phyloP scores from a whole-genome alignment of 176 grass and related monocot genomes.

The Oryza glaberrima region DNA sequence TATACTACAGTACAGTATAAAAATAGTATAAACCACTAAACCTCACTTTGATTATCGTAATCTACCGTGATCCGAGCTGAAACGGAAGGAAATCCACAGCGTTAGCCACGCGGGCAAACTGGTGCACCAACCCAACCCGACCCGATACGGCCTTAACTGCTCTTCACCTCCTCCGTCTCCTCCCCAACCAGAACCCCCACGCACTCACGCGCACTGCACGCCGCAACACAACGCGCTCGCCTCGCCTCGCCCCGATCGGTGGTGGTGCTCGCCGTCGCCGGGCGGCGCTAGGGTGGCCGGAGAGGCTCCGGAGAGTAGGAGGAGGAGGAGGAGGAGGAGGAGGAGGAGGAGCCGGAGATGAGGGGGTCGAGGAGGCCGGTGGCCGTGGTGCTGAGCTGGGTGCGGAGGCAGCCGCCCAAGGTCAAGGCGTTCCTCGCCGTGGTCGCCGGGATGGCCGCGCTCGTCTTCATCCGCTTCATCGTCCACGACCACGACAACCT shows the following conservation, averaged over 20 bases:
- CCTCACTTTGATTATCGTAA: background rate
- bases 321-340: too few relatives aligned
- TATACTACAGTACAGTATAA: background rate
- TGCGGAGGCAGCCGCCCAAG: conserved; percentile 89
- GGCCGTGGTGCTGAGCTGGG: conserved; percentile 54
- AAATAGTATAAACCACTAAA: background rate
- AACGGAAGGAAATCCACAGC: background rate
- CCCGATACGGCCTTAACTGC: background rate
- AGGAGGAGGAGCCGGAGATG: conserved; percentile 27
- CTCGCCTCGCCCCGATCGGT: conserved; percentile 35
- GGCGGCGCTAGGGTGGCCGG: background rate
- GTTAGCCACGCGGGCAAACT: conserved; percentile 4
- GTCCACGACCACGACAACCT: conserved; percentile 99
- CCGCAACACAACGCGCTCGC: background rate
- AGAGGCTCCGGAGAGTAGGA: background rate
- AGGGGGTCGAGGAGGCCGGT: conserved; percentile 65
- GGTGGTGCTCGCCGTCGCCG: background rate
- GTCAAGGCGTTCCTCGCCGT: conserved; percentile 98
- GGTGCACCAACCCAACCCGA: conserved; percentile 37
- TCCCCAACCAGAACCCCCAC: background rate
- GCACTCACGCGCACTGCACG: background rate
- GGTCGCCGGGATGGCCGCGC: conserved; percentile 87
- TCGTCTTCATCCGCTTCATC: conserved; percentile 92
- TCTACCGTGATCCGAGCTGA: background rate
- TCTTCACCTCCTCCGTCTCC: background rate